Evolutionary conservation across 495 filamentous ascomycete genomes (phyloP).

Genomic region (Gamarada debralockiae): DNA sequence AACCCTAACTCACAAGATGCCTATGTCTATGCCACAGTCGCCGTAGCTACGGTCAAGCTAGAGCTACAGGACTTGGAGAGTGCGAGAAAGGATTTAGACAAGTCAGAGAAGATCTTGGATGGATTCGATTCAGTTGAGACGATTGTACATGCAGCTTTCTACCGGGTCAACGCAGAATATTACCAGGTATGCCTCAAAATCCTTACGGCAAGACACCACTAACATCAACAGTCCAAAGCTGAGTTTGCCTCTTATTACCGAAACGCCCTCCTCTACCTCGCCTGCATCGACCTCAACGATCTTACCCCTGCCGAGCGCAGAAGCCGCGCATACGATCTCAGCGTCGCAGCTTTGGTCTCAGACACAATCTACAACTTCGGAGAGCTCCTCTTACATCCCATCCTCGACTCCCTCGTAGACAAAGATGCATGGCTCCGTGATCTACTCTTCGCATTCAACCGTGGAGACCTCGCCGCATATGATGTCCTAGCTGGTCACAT

Average conservation of each 20-base stretch:
- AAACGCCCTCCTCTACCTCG: conserved; percentile 96
- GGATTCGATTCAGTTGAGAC: conserved; percentile 93
- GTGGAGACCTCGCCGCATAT: conserved; percentile 85
- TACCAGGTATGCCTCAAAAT: conserved; percentile 57
- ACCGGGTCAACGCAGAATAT: conserved; percentile 92
- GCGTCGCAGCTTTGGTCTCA: conserved; percentile 86
- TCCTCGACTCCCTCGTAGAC: conserved; percentile 72
- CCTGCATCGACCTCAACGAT: conserved; percentile 81
- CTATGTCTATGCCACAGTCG: conserved; percentile 87
- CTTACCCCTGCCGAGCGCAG: conserved; percentile 69
- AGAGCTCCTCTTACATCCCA: conserved; percentile 95
- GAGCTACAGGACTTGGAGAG: conserved; percentile 69
- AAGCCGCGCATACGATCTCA: conserved; percentile 84
- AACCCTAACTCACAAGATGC: conserved; percentile 92
- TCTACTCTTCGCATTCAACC: conserved; percentile 95
- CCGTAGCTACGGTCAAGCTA: conserved; percentile 85
- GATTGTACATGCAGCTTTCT: conserved; percentile 94
- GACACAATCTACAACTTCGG: conserved; percentile 99
- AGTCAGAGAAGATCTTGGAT: conserved; percentile 83
- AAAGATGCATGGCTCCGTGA: conserved; percentile 78
- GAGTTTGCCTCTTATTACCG: conserved; percentile 96
- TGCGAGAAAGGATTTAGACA: conserved; percentile 80
- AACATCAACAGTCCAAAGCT: conserved; percentile 55
- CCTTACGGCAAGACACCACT: conserved; percentile 7
- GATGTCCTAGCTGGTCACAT: conserved; percentile 76